Base-by-base conservation (phyloP, 1,284 basidiomycete species). In the Porodaedalea pini region DNA sequence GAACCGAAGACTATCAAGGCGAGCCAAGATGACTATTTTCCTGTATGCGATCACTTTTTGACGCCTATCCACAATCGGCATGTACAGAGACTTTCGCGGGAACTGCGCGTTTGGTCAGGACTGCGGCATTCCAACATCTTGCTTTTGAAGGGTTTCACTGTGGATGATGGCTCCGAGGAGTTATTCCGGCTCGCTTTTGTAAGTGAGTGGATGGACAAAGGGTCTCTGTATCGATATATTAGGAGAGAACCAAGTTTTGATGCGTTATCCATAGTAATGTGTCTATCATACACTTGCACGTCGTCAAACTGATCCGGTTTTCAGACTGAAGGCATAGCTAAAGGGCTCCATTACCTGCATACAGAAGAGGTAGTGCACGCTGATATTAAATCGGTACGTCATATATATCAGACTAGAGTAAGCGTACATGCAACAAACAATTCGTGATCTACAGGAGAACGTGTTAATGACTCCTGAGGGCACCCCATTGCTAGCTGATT, bases 1-100 rank as follows among this genome's bases (percentile, higher is more conserved):
- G n/a, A n/a, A n/a, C n/a, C n/a, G n/a, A n/a, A n/a, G n/a, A n/a
- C n/a, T n/a, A n/a, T n/a, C n/a, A n/a, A n/a, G n/a, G n/a, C n/a
- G n/a, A n/a, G n/a, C n/a, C n/a, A n/a, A n/a, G n/a, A n/a, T n/a
- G n/a, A n/a, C n/a, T n/a, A n/a, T n/a, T n/a, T n/a, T n/a, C n/a
- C n/a, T n/a, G n/a, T n/a, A n/a, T n/a, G n/a, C n/a, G n/a, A n/a
- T n/a, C n/a, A n/a, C n/a, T n/a, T n/a, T n/a, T n/a, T n/a, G n/a
- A n/a, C n/a, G n/a, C n/a, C n/a, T n/a, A n/a, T n/a, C n/a, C n/a
- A n/a, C n/a, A n/a, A n/a, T n/a, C n/a, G n/a, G n/a, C n/a, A n/a
- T n/a, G n/a, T n/a, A n/a, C n/a, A 51, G 49, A 51, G 49, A 51
- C 23, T 34, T 36, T 31, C 49, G 3, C 15, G 49, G 27, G 49